phyloP scores from a whole-genome alignment of 2,329 filamentous ascomycete species.

The Blastomyces silverae region DNA sequence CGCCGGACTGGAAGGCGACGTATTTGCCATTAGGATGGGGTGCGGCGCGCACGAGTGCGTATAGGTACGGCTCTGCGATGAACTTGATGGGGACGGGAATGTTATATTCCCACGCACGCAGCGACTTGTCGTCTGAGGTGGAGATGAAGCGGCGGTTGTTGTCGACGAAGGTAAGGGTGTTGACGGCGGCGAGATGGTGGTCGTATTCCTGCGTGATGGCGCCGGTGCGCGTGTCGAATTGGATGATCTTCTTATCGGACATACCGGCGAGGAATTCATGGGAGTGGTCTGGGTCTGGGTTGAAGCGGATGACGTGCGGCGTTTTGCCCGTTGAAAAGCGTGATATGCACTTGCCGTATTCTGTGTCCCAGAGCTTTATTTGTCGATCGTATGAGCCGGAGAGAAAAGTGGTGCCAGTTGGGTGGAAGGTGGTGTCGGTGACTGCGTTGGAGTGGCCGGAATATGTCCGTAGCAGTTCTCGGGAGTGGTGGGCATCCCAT shows the following conservation, averaged over 20 bases:
- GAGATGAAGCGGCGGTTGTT: slow-evolving; percentile 94
- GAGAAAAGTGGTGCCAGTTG: slow-evolving; percentile 74
- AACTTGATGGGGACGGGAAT: slow-evolving; percentile 98
- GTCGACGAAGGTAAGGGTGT: slow-evolving; percentile 95
- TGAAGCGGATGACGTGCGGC: slow-evolving; percentile 90
- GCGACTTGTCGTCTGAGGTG: slow-evolving; percentile 91
- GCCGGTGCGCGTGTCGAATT: slow-evolving; percentile 80
- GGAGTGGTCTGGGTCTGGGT: slow-evolving; percentile 66
- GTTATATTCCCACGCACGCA: slow-evolving; percentile 96
- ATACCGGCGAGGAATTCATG: slow-evolving; percentile 94
- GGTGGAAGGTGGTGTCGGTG: slow-evolving; percentile 83
- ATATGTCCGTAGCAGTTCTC: slow-evolving; percentile 84
- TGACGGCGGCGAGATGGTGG: slow-evolving; percentile 94
- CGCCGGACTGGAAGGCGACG: slow-evolving; percentile 83
- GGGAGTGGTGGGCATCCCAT: slow-evolving; percentile 88
- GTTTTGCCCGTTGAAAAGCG: slow-evolving; percentile 93
- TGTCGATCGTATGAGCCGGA: slow-evolving; percentile 88
- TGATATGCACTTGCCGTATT: slow-evolving; percentile 79
- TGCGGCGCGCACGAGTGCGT: slow-evolving; percentile 79
- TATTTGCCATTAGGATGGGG: slow-evolving; percentile 87
- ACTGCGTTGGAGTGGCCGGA: slow-evolving; percentile 83
- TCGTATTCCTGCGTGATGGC: slow-evolving; percentile 95
- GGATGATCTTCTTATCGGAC: slow-evolving; percentile 98
- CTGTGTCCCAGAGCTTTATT: slow-evolving; percentile 98
- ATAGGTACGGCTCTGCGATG: slow-evolving; percentile 97